Conservation (phyloP, 2,329 filamentous ascomycete genomes). For the Hypoxylon sp. region DNA sequence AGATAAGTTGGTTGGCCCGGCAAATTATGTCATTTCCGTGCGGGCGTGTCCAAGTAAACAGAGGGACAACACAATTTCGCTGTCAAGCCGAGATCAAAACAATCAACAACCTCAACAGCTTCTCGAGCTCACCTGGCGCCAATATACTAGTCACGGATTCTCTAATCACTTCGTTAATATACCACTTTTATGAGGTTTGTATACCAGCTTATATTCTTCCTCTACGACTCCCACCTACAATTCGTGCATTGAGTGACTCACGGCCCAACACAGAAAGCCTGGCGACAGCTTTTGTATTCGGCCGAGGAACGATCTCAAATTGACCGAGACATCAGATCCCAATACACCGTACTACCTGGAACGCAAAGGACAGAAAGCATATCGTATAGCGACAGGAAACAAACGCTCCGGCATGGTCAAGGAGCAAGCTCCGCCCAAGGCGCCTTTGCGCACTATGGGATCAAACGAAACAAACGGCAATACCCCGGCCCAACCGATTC, state of each 20-base stretch:
- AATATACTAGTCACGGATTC: too few species aligned
- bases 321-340: slow-evolving; percentile 36
- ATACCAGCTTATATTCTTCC: not conserved
- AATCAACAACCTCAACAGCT: slow-evolving; percentile 12
- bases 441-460: slow-evolving; percentile 51
- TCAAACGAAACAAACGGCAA: slow-evolving; percentile 41
- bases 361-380: not conserved
- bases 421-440: slow-evolving; percentile 57
- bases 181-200: slow-evolving; percentile 34
- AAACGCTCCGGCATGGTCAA: slow-evolving; percentile 52
- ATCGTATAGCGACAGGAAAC: slow-evolving; percentile 5
- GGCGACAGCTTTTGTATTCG: slow-evolving; percentile 46
- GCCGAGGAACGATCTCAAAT: slow-evolving; percentile 44
- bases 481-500: slow-evolving; percentile 31
- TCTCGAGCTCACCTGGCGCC: not conserved
- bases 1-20: slow-evolving; percentile 37
- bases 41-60: slow-evolving; percentile 23
- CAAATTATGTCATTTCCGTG: slow-evolving; percentile 42
- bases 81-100: too few species aligned
- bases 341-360: slow-evolving; percentile 15
- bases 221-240: not conserved
- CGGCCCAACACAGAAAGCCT: slow-evolving; percentile 40
- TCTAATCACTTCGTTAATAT: too few species aligned
- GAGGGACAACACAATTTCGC: slow-evolving; percentile 18
- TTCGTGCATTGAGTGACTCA: slow-evolving; percentile 20